Conservation (phyloP, 345 rosid genomes). For the Citrus medica region DNA sequence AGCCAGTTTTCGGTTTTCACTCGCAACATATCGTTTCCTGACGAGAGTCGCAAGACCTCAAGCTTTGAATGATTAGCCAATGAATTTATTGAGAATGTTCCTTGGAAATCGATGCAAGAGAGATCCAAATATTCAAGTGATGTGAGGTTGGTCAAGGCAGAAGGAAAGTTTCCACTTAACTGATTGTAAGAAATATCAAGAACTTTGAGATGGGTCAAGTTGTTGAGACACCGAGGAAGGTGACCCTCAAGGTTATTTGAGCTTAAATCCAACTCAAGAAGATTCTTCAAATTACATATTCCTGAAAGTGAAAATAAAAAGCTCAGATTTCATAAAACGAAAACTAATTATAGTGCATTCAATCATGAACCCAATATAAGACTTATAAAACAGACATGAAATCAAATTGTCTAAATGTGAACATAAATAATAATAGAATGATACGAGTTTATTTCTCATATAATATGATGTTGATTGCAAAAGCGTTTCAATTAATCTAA, state of each 20-base stretch:
- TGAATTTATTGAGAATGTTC: not conserved
- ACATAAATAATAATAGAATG: too few relatives aligned
- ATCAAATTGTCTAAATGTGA: too few relatives aligned
- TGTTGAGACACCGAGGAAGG: not conserved
- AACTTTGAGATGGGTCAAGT: not conserved
- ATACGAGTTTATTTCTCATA: too few relatives aligned
- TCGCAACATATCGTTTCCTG: too few relatives aligned
- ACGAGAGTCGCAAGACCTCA: not conserved
- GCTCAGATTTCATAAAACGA: too few relatives aligned
- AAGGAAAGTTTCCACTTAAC: not conserved
- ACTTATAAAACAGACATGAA: too few relatives aligned
- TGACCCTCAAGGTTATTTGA: accelerated
- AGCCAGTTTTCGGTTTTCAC: too few relatives aligned
- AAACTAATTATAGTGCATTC: too few relatives aligned
- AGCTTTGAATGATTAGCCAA: not conserved
- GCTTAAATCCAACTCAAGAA: not conserved
- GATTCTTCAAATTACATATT: not conserved
- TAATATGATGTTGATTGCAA: too few relatives aligned
- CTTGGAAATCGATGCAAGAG: not conserved
- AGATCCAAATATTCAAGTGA: not conserved
- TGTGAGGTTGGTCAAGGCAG: not conserved
- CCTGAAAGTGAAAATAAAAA: not conserved
- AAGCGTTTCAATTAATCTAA: too few relatives aligned
- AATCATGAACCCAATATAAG: too few relatives aligned
- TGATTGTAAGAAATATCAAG: not conserved